Conservation (phyloP, 306 rosid species). For the Gastrolobium bilobum region DNA sequence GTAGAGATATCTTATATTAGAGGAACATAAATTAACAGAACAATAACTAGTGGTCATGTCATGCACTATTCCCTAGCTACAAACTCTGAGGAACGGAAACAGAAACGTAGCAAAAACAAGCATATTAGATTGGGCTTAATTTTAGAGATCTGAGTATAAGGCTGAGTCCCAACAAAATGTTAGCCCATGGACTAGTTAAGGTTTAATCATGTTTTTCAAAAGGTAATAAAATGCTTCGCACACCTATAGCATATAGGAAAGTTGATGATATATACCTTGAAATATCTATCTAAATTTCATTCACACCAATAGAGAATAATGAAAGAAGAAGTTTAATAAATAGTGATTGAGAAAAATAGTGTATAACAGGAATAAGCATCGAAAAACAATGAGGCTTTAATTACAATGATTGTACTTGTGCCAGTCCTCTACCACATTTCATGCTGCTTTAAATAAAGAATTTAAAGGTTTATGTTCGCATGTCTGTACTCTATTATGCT, state of each 20-base stretch:
- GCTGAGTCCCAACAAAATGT: neutral
- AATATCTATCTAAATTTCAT: neutral
- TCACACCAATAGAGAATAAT: neutral
- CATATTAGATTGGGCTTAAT: neutral
- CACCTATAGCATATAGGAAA: neutral
- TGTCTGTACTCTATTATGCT: slow-evolving; percentile 26
- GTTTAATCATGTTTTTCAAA: neutral
- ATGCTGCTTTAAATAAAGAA: slow-evolving; percentile 22
- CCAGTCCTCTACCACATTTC: neutral
- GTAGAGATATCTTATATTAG: neutral
- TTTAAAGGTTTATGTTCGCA: neutral
- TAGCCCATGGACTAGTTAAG: neutral
- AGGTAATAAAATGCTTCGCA: neutral
- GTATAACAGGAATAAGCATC: neutral
- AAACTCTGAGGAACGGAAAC: neutral
- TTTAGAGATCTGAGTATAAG: neutral
- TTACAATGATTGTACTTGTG: neutral
- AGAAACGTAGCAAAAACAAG: neutral
- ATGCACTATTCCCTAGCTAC: neutral
- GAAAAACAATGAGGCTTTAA: neutral
- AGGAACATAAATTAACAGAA: neutral
- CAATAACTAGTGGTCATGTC: neutral
- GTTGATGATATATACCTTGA: neutral
- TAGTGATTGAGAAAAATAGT: neutral
- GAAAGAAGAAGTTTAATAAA: neutral